Evolutionary conservation across 176 grass and related monocot genomes (phyloP).

Genomic region (Zoysia pacifica): DNA sequence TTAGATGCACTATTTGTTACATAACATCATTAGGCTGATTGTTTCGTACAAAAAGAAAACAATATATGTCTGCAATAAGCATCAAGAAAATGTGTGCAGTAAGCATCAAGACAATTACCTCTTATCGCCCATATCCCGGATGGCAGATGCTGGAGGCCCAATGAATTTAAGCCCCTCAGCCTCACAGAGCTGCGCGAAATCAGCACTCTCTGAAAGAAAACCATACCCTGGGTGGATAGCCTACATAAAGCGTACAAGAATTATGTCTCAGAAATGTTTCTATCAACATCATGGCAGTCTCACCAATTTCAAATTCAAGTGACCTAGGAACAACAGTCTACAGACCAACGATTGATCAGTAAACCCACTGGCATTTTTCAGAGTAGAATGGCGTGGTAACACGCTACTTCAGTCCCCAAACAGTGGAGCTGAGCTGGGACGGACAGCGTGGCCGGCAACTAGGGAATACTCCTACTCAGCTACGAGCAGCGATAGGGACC

Average conservation of each 20-base stretch:
- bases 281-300: neutral
- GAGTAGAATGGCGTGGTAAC: too few species aligned
- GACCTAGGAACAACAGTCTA: neutral
- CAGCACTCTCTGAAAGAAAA: slow-evolving; percentile 94
- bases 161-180: slow-evolving; percentile 83
- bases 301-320: neutral
- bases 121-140: slow-evolving; percentile 94
- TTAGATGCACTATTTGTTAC: slow-evolving; percentile 78
- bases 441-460: neutral
- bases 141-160: slow-evolving; percentile 83
- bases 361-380: neutral
- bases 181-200: slow-evolving; percentile 84
- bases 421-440: neutral
- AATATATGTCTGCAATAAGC: neutral
- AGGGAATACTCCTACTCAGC: neutral
- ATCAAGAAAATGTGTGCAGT: neutral
- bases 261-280: neutral
- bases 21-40: slow-evolving; percentile 15
- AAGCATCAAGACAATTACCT: slow-evolving; percentile 47
- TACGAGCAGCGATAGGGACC: slow-evolving; percentile 31
- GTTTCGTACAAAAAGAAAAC: neutral
- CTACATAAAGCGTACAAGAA: slow-evolving; percentile 38
- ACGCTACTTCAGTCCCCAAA: neutral
- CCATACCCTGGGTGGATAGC: slow-evolving; percentile 93
- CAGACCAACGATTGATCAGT: neutral